Evolutionary conservation across 2,329 filamentous ascomycete genomes (phyloP).

Genomic region (Aspergillus neoniger): DNA sequence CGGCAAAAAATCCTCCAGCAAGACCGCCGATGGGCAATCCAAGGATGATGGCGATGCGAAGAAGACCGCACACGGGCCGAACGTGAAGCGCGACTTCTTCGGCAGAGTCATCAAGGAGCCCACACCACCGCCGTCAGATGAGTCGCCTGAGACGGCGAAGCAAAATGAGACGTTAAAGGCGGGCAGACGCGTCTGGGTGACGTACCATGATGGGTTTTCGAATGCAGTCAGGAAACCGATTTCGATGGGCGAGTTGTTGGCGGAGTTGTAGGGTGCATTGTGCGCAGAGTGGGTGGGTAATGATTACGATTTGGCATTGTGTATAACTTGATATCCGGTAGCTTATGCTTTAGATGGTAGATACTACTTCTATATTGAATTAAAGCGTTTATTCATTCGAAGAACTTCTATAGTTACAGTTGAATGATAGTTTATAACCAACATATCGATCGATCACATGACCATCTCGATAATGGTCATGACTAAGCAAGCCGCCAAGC

Average conservation of each 20-base stretch:
- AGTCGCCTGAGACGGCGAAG: constrained; percentile 26
- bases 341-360: too few relatives aligned
- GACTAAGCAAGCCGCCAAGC: constrained; percentile 24
- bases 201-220: constrained; percentile 84
- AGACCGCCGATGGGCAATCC: constrained; percentile 38
- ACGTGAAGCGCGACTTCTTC: constrained; percentile 79
- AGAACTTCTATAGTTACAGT: too few relatives aligned
- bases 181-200: constrained; percentile 76
- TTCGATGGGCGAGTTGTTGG: constrained; percentile 74
- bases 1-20: constrained; percentile 27
- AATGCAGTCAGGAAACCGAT: constrained; percentile 91
- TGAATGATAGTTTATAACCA: too few relatives aligned
- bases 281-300: neutral
- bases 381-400: too few relatives aligned
- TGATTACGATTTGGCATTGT: constrained; percentile 3
- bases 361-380: too few relatives aligned
- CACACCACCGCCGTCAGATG: constrained; percentile 38
- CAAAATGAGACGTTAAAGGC: constrained; percentile 37
- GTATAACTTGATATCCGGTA: neutral
- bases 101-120: constrained; percentile 66
- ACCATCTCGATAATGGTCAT: too few relatives aligned
- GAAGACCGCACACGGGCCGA: constrained; percentile 33
- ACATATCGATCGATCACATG: too few relatives aligned
- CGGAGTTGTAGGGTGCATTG: constrained; percentile 34
- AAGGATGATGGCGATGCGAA: constrained; percentile 20